Evolutionary conservation across 169 alveolate genomes (phyloP).

Genomic region (Eimeria acervulina): DNA sequence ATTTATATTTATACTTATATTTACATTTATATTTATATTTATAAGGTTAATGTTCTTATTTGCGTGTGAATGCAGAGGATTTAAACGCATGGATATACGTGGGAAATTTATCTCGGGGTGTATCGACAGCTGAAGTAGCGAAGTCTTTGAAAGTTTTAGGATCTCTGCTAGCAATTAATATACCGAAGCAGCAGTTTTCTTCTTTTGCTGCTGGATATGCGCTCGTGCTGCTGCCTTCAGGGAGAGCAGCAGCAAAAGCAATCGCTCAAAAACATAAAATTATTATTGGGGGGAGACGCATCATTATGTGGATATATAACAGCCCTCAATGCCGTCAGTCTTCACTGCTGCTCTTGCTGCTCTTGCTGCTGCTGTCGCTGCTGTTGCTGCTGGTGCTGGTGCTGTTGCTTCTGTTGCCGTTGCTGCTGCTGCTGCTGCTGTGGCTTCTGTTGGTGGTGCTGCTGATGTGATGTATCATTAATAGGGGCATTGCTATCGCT

Average conservation of each 20-base stretch:
- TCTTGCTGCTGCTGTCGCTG: neutral
- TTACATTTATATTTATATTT: too few relatives aligned
- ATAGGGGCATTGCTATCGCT: too few relatives aligned
- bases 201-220: neutral
- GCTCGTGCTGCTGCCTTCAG: neutral
- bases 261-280: too few relatives aligned
- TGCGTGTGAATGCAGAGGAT: neutral
- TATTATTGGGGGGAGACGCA: neutral
- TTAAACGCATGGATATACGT: neutral
- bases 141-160: neutral
- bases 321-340: neutral
- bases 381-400: neutral
- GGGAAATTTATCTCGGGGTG: neutral
- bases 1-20: too few relatives aligned
- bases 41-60: too few relatives aligned
- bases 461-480: neutral
- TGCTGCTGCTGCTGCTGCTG: neutral
- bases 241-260: neutral
- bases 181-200: too few relatives aligned
- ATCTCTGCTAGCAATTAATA: neutral
- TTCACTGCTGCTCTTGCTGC: too few relatives aligned
- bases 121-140: neutral
- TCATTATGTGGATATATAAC: neutral
- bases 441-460: too few relatives aligned
- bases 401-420: neutral